phyloP scores from a whole-genome alignment of 176 grass and related monocot species.

The Triticum dicoccoides region DNA sequence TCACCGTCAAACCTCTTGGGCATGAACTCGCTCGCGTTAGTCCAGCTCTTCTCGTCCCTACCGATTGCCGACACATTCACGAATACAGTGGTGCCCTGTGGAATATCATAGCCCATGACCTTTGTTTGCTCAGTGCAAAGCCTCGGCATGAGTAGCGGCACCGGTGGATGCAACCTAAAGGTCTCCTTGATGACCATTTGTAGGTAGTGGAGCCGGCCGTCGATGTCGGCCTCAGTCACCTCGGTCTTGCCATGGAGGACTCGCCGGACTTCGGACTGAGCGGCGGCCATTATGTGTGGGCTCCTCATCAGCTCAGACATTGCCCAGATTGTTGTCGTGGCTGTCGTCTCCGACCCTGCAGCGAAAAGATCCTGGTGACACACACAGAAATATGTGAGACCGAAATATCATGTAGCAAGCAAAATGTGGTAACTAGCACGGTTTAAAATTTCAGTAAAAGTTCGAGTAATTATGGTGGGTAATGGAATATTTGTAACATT shows the following conservation, averaged over 20 bases:
- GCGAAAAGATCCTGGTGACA: constrained; percentile 38
- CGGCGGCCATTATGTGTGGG: background rate
- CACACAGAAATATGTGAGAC: background rate
- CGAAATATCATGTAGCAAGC: background rate
- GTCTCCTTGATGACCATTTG: constrained; percentile 50
- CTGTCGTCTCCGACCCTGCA: constrained; percentile 36
- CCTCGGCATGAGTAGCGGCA: constrained; percentile 39
- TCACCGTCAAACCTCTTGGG: constrained; percentile 29
- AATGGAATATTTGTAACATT: too few species aligned
- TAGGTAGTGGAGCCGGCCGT: constrained; percentile 26
- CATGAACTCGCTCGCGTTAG: constrained; percentile 25
- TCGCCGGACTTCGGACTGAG: constrained; percentile 29
- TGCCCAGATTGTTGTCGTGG: constrained; percentile 35
- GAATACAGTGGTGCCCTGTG: background rate
- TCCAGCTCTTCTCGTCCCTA: constrained; percentile 36
- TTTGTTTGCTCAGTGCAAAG: constrained; percentile 14
- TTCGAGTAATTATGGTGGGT: too few species aligned
- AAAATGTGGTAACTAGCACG: too few species aligned
- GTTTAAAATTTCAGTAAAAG: too few species aligned
- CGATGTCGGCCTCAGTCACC: background rate
- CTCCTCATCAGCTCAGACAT: constrained; percentile 46
- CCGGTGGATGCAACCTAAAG: constrained; percentile 36
- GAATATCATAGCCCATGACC: constrained; percentile 39
- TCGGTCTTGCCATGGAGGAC: background rate
- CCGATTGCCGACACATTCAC: constrained; percentile 51